A percentile compares a stretch with the other conserved stretches of the same genome.
Evolutionary conservation across 2,329 filamentous ascomycete species (phyloP).

Genomic region (Cladosporium velox): DNA sequence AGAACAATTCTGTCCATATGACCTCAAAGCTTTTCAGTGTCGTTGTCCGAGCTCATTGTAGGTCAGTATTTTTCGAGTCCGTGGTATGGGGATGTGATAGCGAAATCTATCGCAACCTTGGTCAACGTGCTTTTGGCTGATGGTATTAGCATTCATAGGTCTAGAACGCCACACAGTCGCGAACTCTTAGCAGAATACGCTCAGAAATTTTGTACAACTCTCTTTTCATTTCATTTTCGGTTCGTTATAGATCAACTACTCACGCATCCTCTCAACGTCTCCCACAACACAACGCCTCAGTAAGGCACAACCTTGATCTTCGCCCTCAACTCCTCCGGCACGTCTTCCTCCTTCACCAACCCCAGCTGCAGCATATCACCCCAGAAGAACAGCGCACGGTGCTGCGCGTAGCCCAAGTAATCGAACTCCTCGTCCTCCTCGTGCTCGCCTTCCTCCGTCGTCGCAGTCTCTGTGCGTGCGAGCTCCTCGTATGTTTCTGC

Average conservation of each 20-base stretch:
- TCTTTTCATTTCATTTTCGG: not conserved
- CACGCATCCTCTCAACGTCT: not conserved
- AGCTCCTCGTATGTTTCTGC: conserved; percentile 31
- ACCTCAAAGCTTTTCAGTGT: not conserved
- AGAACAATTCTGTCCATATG: not conserved
- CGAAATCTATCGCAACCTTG: not conserved
- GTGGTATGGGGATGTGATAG: not conserved
- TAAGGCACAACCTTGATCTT: conserved; percentile 71
- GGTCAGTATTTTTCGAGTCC: not conserved
- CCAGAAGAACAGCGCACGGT: conserved; percentile 91
- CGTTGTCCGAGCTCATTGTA: not conserved
- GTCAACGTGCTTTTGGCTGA: not conserved
- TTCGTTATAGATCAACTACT: not conserved
- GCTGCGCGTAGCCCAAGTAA: conserved; percentile 87
- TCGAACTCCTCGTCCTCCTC: conserved; percentile 76
- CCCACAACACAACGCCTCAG: conserved; percentile 37
- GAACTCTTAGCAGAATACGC: no score
- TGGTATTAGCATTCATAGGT: not conserved
- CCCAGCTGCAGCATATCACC: conserved; percentile 81
- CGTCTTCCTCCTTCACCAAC: conserved; percentile 70
- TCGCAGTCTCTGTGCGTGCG: conserved; percentile 20
- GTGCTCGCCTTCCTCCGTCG: conserved; percentile 41
- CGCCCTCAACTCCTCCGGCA: conserved; percentile 67
- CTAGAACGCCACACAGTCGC: not conserved
- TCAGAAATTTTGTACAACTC: no score